These are phyloP conservation scores for Yarrowia sp. DNA, from an alignment of 805 yeast species.

Conservation along the genomic window DNA sequence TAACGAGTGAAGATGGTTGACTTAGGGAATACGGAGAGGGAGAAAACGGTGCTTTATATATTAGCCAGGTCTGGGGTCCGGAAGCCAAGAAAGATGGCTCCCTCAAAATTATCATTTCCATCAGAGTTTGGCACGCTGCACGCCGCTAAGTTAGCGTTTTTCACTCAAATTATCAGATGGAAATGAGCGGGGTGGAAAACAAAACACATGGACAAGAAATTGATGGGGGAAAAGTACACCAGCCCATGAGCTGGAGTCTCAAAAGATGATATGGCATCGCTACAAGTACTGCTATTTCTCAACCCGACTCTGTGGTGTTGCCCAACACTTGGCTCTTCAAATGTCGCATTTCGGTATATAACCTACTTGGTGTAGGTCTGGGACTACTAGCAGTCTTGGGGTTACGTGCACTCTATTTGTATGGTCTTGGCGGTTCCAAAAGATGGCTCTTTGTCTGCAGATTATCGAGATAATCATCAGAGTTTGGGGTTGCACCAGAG, in stretches of 20 bases:
- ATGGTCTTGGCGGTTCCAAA: constrained; percentile 6
- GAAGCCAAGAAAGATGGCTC: neutral
- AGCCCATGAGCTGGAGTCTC: too few species aligned
- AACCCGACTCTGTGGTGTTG: too few species aligned
- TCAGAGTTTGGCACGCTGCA: constrained; percentile 31
- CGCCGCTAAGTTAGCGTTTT: neutral
- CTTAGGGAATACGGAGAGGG: neutral
- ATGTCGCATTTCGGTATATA: constrained; percentile 18
- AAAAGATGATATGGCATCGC: too few species aligned
- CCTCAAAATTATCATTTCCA: constrained; percentile 22
- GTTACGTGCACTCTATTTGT: neutral
- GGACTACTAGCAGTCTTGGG: constrained; percentile 3
- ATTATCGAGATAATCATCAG: constrained; percentile 35
- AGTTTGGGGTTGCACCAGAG: constrained; percentile 8
- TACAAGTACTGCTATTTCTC: too few species aligned
- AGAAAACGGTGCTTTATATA: constrained; percentile 17
- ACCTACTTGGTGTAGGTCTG: constrained; percentile 33
- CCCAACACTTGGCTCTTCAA: neutral
- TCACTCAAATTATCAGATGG: constrained; percentile 7
- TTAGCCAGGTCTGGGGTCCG: neutral
- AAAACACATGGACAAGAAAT: too few species aligned
- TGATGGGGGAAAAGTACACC: too few species aligned
- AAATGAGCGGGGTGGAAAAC: neutral
- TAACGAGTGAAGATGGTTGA: constrained; percentile 29
- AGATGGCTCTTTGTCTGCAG: constrained; percentile 16